These are phyloP conservation scores for Ceratocystis diversiconidia DNA, from an alignment of 2,329 filamentous ascomycete genomes.

Conservation along the genomic window DNA sequence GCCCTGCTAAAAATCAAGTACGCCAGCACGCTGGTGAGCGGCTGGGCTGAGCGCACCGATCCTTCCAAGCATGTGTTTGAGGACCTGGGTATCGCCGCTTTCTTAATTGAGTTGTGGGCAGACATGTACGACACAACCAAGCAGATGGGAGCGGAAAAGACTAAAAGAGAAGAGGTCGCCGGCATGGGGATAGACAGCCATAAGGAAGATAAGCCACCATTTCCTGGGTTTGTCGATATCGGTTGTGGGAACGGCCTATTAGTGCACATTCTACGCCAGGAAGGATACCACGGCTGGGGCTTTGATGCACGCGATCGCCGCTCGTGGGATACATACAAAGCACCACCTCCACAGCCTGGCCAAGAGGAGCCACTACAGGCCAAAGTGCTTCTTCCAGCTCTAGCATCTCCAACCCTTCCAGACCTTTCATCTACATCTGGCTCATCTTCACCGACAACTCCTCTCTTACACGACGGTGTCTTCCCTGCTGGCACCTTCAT, in stretches of 20 bases:
- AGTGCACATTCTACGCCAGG: conserved; percentile 63
- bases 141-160: not conserved
- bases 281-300: conserved; percentile 76
- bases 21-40: conserved; percentile 52
- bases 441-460: conserved; percentile 8
- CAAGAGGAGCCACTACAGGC: conserved; percentile 28
- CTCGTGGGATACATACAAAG: conserved; percentile 64
- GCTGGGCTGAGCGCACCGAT: conserved; percentile 78
- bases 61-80: conserved; percentile 90
- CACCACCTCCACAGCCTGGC: conserved; percentile 9
- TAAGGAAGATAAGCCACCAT: conserved; percentile 26
- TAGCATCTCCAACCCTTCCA: conserved; percentile 24
- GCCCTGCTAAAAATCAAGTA: conserved; percentile 65
- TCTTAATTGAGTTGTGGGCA: conserved; percentile 80
- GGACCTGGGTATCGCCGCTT: conserved; percentile 79
- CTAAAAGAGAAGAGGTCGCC: not conserved
- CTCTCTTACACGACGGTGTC: conserved; percentile 40
- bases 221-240: conserved; percentile 89
- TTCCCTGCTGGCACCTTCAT: conserved; percentile 74
- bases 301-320: conserved; percentile 81
- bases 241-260: conserved; percentile 91
- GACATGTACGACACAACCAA: conserved; percentile 54
- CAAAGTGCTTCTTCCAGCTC: conserved; percentile 36
- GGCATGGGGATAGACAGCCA: conserved; percentile 19
- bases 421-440: not conserved